Percentiles rank a stretch among this genome's conserved stretches.
Evolutionary conservation across 1,284 basidiomycete genomes (phyloP).

Genomic region (Megacollybia platyphylla): DNA sequence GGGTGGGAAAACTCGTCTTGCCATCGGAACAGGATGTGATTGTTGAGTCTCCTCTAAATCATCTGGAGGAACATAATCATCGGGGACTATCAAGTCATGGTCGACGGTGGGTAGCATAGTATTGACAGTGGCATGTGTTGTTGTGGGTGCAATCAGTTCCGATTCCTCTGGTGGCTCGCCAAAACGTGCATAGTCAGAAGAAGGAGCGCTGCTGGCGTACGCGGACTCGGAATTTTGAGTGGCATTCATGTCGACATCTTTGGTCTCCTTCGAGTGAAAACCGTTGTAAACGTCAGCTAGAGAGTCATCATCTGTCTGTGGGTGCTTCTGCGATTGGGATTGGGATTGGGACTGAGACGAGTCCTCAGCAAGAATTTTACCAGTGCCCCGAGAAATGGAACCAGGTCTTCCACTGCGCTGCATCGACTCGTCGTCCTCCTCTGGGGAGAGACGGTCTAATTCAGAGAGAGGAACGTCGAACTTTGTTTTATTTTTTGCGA

Average conservation of each 20-base stretch:
- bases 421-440: not conserved
- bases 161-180: not conserved
- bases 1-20: not conserved
- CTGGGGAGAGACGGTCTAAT: slow-evolving; percentile 12
- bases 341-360: not conserved
- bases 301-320: not conserved
- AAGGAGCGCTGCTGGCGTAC: not conserved
- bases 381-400: not conserved
- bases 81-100: not conserved
- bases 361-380: not conserved
- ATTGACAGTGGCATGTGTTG: not conserved
- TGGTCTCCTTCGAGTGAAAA: not conserved
- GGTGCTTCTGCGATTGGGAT: not conserved
- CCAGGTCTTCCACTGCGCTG: not conserved
- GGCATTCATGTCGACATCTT: too few species aligned
- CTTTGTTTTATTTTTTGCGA: slow-evolving; percentile 30
- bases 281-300: not conserved
- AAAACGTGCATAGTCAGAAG: not conserved
- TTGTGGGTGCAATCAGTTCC: not conserved
- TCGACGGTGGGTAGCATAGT: not conserved
- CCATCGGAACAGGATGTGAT: not conserved
- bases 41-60: not conserved
- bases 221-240: not conserved
- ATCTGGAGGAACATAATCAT: not conserved
- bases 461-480: slow-evolving; percentile 49